Percentiles rank a stretch among this genome's conserved stretches.
Evolutionary conservation across 805 yeast genomes (phyloP).

Genomic region (Wilhelminamyces savonicus): DNA sequence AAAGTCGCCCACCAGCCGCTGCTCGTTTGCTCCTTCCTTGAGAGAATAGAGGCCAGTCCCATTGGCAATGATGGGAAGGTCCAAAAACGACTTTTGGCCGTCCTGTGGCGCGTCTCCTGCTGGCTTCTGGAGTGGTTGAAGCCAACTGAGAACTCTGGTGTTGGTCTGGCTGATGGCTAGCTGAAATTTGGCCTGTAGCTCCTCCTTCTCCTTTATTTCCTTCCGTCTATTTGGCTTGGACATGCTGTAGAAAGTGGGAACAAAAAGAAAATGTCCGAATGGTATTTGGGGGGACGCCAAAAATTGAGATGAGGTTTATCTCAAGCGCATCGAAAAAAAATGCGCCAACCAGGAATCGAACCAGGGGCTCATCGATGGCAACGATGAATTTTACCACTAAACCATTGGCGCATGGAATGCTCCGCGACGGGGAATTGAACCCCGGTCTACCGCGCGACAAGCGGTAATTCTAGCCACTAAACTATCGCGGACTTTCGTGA

Average conservation of each 20-base stretch:
- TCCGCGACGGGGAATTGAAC: slow-evolving; percentile 20
- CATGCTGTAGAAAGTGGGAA: slow-evolving; percentile 3
- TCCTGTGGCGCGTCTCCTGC: slow-evolving; percentile 2
- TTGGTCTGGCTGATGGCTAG: slow-evolving; percentile 34
- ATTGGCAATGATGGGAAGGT: slow-evolving; percentile 28
- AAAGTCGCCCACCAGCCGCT: slow-evolving; percentile 28
- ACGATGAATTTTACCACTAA: slow-evolving; percentile 16
- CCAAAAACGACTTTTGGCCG: slow-evolving; percentile 14
- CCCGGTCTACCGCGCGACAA: slow-evolving; percentile 21
- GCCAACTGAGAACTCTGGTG: slow-evolving; percentile 34
- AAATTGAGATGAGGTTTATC: no score
- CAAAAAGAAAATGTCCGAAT: slow-evolving; percentile 1
- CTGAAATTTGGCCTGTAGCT: slow-evolving; percentile 41
- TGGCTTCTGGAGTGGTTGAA: slow-evolving; percentile 2
- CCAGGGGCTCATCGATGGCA: slow-evolving; percentile 18
- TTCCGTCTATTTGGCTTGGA: slow-evolving; percentile 24
- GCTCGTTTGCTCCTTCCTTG: slow-evolving; percentile 4
- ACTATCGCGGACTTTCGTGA: slow-evolving; percentile 11
- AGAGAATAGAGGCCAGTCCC: slow-evolving; percentile 23
- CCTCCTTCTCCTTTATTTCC: slow-evolving; percentile 42
- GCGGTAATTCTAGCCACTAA: slow-evolving; percentile 20
- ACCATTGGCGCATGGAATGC: slow-evolving; percentile 11
- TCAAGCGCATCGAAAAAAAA: no score
- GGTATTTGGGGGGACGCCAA: not conserved
- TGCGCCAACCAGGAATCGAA: slow-evolving; percentile 18